Evolutionary conservation across 2,329 filamentous ascomycete species (phyloP), one percentile per base, ranked within the genome.

Genomic region (Samsoniella hepiali): DNA sequence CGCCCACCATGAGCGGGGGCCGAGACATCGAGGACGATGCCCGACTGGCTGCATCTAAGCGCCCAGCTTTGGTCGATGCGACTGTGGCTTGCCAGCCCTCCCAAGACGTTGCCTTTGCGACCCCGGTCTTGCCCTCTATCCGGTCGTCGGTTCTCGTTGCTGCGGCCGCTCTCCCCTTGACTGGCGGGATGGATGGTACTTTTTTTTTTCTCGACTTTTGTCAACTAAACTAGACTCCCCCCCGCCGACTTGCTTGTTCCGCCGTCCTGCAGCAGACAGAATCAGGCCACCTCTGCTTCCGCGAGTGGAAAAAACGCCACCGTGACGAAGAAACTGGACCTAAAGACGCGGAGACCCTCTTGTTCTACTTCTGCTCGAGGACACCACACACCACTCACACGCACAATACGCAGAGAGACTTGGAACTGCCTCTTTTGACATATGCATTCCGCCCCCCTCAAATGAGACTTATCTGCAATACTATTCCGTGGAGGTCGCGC

Each of bases 11-110:
- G 9, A 32, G 29, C 54, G 36, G 54, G 34, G 54, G 10, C 5
- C 22, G 17, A 22, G 54, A 45, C 42, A 22, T 15, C 36, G 11
- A 56, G 54, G 54, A 7, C 54, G 38, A 9, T 22, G 54, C 36
- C 54, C 54, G 54, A 56, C 36, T 56, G 54, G 54, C 54, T 56
- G 54, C 54, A 56, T 38, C 54, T 56, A 56, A 44, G 54, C 54
- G 54, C 54, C 54, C 34, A 44, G 17, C 17, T 22, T 56, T 17
- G 34, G 29, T 56, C 34, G 54, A 56, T 56, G 54, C 38, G 27
- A 56, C 54, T 22, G 22, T 56, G 54, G 34, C 34, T 56, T 32
- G 27, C 27, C 9, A 31, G 45, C 27, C 47, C 47, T 29, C 8
- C 47, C 13, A 50, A 11, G 47, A 45, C 15, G 17, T 45, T 8